A percentile compares a stretch with the other conserved stretches of the same genome.
phyloP scores from a whole-genome alignment of 2,329 filamentous ascomycete genomes.

The Amauroascus verrucosus region DNA sequence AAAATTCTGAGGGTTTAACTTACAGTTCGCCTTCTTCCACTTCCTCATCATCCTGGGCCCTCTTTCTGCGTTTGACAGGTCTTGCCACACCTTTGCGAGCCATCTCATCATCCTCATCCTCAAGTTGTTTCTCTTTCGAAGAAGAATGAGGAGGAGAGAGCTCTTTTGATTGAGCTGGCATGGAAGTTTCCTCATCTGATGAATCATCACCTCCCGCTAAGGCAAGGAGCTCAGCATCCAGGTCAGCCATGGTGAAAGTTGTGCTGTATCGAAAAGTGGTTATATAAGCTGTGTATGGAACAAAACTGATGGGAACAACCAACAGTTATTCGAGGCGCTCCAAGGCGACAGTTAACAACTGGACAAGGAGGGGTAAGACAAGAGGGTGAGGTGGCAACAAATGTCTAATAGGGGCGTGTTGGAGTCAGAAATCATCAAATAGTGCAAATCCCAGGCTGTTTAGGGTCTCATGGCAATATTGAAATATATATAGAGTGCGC shows the following conservation, averaged over 20 bases:
- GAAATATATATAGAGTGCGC: not conserved
- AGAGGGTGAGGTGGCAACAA: constrained; percentile 3
- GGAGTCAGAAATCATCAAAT: not conserved
- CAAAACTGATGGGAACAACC: constrained; percentile 3
- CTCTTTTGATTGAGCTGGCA: constrained; percentile 46
- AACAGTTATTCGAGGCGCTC: not conserved
- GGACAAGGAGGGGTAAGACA: not conserved
- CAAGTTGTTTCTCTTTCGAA: constrained; percentile 36
- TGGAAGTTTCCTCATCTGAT: constrained; percentile 45
- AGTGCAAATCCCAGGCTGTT: not conserved
- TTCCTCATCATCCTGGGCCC: constrained; percentile 50
- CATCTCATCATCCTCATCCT: constrained; percentile 39
- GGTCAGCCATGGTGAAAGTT: constrained; percentile 58
- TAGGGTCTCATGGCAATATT: not conserved
- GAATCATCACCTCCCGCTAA: constrained; percentile 66
- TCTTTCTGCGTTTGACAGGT: constrained; percentile 34
- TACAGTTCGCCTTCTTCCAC: constrained; percentile 71
- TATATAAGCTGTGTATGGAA: not conserved
- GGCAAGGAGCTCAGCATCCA: constrained; percentile 88
- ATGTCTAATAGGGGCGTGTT: not conserved
- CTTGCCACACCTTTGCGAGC: constrained; percentile 40
- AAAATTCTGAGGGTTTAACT: constrained; percentile 34
- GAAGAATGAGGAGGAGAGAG: constrained; percentile 42
- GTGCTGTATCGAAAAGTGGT: not conserved
- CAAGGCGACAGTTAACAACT: not conserved